A percentile compares a stretch with the other conserved stretches of the same genome.
Evolutionary conservation across 176 grass and related monocot species (phyloP).

Genomic region (Thinopyrum elongatum): DNA sequence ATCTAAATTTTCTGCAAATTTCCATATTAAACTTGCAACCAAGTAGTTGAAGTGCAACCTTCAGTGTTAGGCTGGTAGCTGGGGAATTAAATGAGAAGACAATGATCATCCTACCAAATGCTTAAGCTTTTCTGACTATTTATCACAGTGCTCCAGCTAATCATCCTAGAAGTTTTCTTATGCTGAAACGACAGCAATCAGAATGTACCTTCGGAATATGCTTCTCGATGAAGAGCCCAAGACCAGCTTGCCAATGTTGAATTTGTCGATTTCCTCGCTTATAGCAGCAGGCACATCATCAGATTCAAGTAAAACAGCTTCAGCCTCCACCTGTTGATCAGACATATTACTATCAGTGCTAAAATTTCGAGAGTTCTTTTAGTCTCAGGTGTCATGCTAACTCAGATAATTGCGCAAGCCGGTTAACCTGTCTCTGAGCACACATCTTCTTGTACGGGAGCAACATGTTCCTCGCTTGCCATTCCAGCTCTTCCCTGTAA

Average conservation of each 20-base stretch:
- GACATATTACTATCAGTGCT: too few species aligned
- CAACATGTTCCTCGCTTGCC: constrained; percentile 54
- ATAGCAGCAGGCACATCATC: too few species aligned
- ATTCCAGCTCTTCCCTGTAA: constrained; percentile 69
- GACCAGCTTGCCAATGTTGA: too few species aligned
- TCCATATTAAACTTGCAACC: not conserved
- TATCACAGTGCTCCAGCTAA: not conserved
- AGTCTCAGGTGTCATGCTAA: too few species aligned
- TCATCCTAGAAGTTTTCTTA: not conserved
- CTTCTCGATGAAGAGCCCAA: too few species aligned
- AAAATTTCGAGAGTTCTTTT: too few species aligned
- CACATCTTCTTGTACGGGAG: constrained; percentile 77
- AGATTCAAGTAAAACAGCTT: too few species aligned
- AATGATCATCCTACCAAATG: constrained; percentile 15
- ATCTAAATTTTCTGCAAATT: not conserved
- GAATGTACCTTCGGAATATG: constrained; percentile 55
- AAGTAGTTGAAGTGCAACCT: constrained; percentile 2
- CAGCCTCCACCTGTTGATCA: too few species aligned
- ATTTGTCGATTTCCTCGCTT: too few species aligned
- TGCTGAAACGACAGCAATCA: not conserved
- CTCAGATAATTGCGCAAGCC: not conserved
- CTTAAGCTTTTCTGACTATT: not conserved
- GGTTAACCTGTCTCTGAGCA: constrained; percentile 47
- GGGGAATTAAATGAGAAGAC: not conserved
- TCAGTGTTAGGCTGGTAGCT: not conserved